Base-by-base conservation (phyloP, 257 asterid species). In the Thymus mandschuricus region DNA sequence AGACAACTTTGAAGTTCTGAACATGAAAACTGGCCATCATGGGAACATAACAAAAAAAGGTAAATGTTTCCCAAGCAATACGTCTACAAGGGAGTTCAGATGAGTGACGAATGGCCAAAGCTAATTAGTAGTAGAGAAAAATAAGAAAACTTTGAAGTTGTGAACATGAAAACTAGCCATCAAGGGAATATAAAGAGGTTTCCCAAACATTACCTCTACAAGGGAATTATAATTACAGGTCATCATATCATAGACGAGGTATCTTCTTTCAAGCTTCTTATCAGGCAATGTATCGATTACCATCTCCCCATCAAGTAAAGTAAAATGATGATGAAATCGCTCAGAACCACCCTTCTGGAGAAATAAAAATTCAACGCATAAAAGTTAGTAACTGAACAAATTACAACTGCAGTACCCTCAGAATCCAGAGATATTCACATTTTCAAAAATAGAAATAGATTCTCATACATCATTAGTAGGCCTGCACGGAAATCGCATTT, bases 231-330 rank as follows among this genome's bases (percentile, higher is more conserved):
- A 87, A 80, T 91, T 91, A 68, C 88, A 41, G 73, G 92, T 95
- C 97, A 95, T 95, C 98, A 95, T 87, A 77, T 92, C 99, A 86
- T 95, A 95, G 71, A 95, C 94, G 21, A 95, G 89, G 76, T 95
- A 95, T 86, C 99, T 90, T 76, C 98, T 88, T 81, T 88, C 96
- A 74, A 86, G 89, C 83, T 88, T 87, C 12, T 74, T 87, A 78
- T 86, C 94, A 28, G 99, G 99, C 81, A 92, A 9, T 8, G 88
- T 86, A 76, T 95, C 99, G 69, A 95, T 86, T 68, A 95, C 79
- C 99, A 95, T 95, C 86, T 95, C 99, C 63, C 99, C 99, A 81
- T 95, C 99, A 71, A 95, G 97, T 80, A 95, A 83, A 15, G 99
- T 95, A 77, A 70, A 95, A 86, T 92, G 98, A 79, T 95, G 99